Conservation (phyloP, 2,329 filamentous ascomycete species). For the Hymenoscyphus salicellus region DNA sequence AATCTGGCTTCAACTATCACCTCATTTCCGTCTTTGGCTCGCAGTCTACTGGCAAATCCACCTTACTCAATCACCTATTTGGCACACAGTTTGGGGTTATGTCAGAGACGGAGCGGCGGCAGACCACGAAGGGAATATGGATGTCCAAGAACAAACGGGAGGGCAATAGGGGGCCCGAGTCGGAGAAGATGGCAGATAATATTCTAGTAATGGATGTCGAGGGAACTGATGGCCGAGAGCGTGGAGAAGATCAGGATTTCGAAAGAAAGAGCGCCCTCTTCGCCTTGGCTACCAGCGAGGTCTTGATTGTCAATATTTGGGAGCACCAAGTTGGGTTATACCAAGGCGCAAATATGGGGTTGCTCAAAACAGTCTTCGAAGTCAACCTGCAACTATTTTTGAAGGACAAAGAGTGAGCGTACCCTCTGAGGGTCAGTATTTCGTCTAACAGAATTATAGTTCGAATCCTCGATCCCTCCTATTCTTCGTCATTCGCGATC, state of each 20-base stretch:
- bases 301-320: slow-evolving; percentile 98
- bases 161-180: slow-evolving; percentile 46
- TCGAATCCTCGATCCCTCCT: slow-evolving; percentile 85
- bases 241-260: slow-evolving; percentile 97
- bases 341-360: slow-evolving; percentile 97
- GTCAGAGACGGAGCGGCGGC: slow-evolving; percentile 87
- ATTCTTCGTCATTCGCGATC: slow-evolving; percentile 98
- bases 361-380: slow-evolving; percentile 98
- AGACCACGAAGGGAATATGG: slow-evolving; percentile 99
- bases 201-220: slow-evolving; percentile 99
- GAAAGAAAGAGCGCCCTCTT: slow-evolving; percentile 98
- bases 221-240: slow-evolving; percentile 91
- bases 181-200: slow-evolving; percentile 82
- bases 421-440: not conserved
- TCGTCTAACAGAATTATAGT: slow-evolving; percentile 44
- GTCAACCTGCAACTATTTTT: slow-evolving; percentile 96
- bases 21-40: slow-evolving; percentile 98
- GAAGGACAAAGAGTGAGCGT: slow-evolving; percentile 81
- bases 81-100: slow-evolving; percentile 96
- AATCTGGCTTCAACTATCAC: slow-evolving; percentile 97
- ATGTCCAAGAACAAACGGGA: slow-evolving; percentile 90
- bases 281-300: slow-evolving; percentile 93
- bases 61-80: slow-evolving; percentile 91
- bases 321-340: slow-evolving; percentile 98
- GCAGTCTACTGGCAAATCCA: slow-evolving; percentile 97